A percentile compares a stretch with the other conserved stretches of the same genome.
Evolutionary conservation across 176 grass and related monocot genomes (phyloP).

Genomic region (Oryza punctata): DNA sequence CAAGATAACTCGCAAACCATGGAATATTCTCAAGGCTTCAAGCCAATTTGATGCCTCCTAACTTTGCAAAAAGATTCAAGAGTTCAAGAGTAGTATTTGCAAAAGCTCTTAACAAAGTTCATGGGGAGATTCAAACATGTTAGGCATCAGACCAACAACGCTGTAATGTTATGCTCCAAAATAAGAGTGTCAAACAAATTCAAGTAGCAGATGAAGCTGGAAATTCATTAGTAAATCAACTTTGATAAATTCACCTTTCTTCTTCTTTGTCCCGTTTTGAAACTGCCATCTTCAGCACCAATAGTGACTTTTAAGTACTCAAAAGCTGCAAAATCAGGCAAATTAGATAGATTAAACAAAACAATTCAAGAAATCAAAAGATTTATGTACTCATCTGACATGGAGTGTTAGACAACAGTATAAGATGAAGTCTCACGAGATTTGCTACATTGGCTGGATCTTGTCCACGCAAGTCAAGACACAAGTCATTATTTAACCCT

Average conservation of each 20-base stretch:
- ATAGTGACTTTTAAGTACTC: constrained; percentile 14
- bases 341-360: constrained; percentile 40
- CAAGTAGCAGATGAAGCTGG: background rate
- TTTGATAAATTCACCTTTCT: constrained; percentile 57
- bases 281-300: constrained; percentile 42
- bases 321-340: constrained; percentile 52
- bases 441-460: constrained; percentile 56
- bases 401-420: constrained; percentile 72
- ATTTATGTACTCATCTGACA: constrained; percentile 52
- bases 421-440: constrained; percentile 69
- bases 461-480: constrained; percentile 55
- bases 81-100: background rate
- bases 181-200: no score
- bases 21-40: background rate
- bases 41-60: background rate
- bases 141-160: background rate
- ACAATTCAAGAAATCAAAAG: constrained; percentile 32
- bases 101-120: background rate
- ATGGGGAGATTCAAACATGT: background rate
- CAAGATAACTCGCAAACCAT: background rate
- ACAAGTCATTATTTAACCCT: constrained; percentile 45
- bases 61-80: background rate
- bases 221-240: constrained; percentile 8
- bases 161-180: background rate
- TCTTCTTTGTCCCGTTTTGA: constrained; percentile 73